Conservation (phyloP, 2,329 filamentous ascomycete species). For the Pestalotiopsis fici region DNA sequence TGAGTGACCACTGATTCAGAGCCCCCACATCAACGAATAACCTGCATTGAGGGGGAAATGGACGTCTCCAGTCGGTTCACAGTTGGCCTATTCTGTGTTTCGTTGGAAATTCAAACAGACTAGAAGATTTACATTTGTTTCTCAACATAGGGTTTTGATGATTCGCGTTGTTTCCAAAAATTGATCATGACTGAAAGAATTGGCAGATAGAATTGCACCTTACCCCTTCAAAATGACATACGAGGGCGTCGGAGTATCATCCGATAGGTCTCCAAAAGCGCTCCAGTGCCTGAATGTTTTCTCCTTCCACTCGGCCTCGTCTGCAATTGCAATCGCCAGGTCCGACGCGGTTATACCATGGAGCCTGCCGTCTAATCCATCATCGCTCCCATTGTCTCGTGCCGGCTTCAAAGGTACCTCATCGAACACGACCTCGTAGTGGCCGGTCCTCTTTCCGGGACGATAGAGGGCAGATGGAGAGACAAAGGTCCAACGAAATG, state of each 20-base stretch:
- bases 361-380: background rate
- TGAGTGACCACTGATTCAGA: too few relatives aligned
- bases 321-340: conserved; percentile 9
- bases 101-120: too few relatives aligned
- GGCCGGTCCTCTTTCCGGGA: conserved; percentile 30
- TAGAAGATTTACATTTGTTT: too few relatives aligned
- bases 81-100: too few relatives aligned
- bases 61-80: too few relatives aligned
- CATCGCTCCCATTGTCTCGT: background rate
- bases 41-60: background rate
- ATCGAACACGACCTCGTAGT: conserved; percentile 19
- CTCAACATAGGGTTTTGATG: too few relatives aligned
- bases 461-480: conserved; percentile 31
- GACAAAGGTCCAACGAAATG: conserved; percentile 33
- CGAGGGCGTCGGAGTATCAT: conserved; percentile 2
- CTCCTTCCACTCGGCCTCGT: conserved; percentile 4
- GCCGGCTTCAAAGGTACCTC: background rate
- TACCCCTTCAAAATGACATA: background rate
- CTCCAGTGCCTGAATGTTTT: conserved; percentile 7
- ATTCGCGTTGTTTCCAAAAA: too few relatives aligned
- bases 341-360: conserved; percentile 7
- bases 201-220: too few relatives aligned
- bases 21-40: too few relatives aligned
- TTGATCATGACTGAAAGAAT: too few relatives aligned
- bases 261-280: conserved; percentile 8